phyloP scores from a whole-genome alignment of 495 filamentous ascomycete species.

The Trichoderma virens region DNA sequence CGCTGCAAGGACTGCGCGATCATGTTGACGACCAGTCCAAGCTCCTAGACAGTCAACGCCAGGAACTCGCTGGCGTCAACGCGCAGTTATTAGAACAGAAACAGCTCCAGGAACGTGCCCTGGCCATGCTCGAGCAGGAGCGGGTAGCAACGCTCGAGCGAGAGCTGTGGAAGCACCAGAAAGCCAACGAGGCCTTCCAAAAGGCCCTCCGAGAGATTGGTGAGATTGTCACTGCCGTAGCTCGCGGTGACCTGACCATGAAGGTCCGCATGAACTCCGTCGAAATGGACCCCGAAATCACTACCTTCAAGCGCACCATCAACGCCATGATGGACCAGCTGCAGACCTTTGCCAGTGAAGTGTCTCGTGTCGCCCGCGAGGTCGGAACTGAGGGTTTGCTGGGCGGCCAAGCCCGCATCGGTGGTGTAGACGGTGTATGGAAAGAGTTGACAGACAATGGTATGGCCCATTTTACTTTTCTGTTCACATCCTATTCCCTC shows the following conservation, averaged over 20 bases:
- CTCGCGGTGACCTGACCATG: slow-evolving; percentile 92
- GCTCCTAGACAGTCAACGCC: slow-evolving; percentile 64
- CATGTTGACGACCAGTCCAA: slow-evolving; percentile 75
- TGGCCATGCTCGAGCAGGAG: slow-evolving; percentile 46
- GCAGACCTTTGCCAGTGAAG: slow-evolving; percentile 94
- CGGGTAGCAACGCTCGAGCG: slow-evolving; percentile 62
- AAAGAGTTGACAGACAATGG: slow-evolving; percentile 95
- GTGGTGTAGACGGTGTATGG: slow-evolving; percentile 95
- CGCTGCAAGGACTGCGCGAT: slow-evolving; percentile 62
- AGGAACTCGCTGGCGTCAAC: slow-evolving; percentile 61
- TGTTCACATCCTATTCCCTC: slow-evolving; percentile 4
- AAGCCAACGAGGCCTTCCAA: slow-evolving; percentile 97
- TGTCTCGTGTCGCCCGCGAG: slow-evolving; percentile 91
- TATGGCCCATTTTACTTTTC: slow-evolving; percentile 28
- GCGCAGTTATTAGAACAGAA: slow-evolving; percentile 61
- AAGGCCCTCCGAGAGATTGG: slow-evolving; percentile 96
- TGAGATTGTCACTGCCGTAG: slow-evolving; percentile 91
- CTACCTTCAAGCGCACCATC: slow-evolving; percentile 94
- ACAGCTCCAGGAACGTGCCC: slow-evolving; percentile 52
- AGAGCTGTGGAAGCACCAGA: slow-evolving; percentile 91
- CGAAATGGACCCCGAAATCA: slow-evolving; percentile 99
- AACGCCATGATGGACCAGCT: slow-evolving; percentile 99
- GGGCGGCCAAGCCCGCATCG: slow-evolving; percentile 93
- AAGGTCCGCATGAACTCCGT: slow-evolving; percentile 93
- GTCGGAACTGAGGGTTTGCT: slow-evolving; percentile 96